phyloP scores from a whole-genome alignment of 2,329 filamentous ascomycete genomes.

The Alternaria hordeiaustralica region DNA sequence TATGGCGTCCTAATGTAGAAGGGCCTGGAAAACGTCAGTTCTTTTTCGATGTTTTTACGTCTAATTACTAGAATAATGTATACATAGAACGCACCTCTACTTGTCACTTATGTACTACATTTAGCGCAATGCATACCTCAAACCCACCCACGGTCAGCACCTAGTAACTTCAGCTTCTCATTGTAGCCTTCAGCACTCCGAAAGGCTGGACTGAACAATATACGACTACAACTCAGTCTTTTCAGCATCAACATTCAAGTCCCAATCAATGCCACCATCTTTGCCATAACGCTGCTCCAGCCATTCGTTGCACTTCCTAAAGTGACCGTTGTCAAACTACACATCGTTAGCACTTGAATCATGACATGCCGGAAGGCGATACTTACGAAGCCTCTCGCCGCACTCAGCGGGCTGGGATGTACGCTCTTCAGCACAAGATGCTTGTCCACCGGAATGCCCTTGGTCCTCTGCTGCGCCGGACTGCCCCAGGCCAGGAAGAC shows the following conservation, averaged over 20 bases:
- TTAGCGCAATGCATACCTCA: not conserved
- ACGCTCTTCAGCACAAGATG: constrained; percentile 87
- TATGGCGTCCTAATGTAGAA: not conserved
- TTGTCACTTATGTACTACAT: not conserved
- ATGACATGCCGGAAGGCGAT: not conserved
- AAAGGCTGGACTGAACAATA: not conserved
- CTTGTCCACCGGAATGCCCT: constrained; percentile 71
- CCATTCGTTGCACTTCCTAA: constrained; percentile 85
- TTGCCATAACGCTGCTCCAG: constrained; percentile 76
- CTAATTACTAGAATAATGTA: not conserved
- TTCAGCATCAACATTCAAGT: constrained; percentile 59
- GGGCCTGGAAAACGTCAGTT: not conserved
- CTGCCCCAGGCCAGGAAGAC: constrained; percentile 96
- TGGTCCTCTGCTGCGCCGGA: constrained; percentile 80
- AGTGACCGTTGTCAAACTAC: constrained; percentile 78
- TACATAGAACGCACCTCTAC: not conserved
- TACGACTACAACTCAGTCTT: constrained; percentile 1
- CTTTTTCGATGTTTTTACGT: not conserved
- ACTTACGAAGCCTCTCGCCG: constrained; percentile 75
- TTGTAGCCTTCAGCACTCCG: too few relatives aligned
- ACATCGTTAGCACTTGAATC: constrained; percentile 43
- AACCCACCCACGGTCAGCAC: not conserved
- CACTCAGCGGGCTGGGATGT: constrained; percentile 93
- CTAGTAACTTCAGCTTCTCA: too few relatives aligned
- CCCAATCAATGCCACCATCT: constrained; percentile 87